Percentiles rank a stretch among this genome's conserved stretches.
These are phyloP conservation scores for Tetrapisispora fleetii DNA, from an alignment of 805 yeast species.

Conservation along the genomic window DNA sequence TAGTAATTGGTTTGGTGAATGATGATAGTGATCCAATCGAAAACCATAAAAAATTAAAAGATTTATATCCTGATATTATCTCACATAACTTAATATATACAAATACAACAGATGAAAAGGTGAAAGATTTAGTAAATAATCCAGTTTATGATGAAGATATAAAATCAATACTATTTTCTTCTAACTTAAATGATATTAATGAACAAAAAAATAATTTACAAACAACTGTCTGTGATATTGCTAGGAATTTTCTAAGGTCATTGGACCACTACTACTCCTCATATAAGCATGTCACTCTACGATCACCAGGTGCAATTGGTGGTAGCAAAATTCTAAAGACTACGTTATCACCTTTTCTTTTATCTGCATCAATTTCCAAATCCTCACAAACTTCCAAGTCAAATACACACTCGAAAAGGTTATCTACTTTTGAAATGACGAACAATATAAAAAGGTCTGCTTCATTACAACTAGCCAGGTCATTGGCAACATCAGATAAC, in stretches of 20 bases:
- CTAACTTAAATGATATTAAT: neutral
- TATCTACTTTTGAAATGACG: constrained; percentile 21
- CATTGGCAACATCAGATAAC: constrained; percentile 25
- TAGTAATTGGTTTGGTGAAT: constrained; percentile 42
- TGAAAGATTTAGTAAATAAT: neutral
- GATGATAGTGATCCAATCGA: constrained; percentile 18
- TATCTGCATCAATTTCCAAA: neutral
- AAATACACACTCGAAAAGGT: constrained; percentile 8
- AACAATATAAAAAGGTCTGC: constrained; percentile 27
- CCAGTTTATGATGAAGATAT: neutral
- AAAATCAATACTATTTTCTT: neutral
- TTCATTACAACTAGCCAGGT: constrained; percentile 26
- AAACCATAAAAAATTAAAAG: constrained; percentile 32
- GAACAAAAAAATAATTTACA: constrained; percentile 33
- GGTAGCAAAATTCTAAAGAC: constrained; percentile 37
- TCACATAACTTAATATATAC: constrained; percentile 23
- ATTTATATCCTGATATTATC: constrained; percentile 23
- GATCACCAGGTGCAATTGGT: constrained; percentile 67
- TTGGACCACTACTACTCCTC: constrained; percentile 64
- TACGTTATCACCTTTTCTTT: constrained; percentile 23
- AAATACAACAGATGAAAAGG: constrained; percentile 3
- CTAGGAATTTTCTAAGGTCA: constrained; percentile 50
- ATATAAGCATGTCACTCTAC: constrained; percentile 65
- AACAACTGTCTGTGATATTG: constrained; percentile 63
- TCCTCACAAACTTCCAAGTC: constrained; percentile 6